Percentiles rank a stretch among this genome's conserved stretches.
These are phyloP conservation scores for Hapsidospora chrysogenum DNA, from an alignment of 495 filamentous ascomycete genomes.

Conservation along the genomic window DNA sequence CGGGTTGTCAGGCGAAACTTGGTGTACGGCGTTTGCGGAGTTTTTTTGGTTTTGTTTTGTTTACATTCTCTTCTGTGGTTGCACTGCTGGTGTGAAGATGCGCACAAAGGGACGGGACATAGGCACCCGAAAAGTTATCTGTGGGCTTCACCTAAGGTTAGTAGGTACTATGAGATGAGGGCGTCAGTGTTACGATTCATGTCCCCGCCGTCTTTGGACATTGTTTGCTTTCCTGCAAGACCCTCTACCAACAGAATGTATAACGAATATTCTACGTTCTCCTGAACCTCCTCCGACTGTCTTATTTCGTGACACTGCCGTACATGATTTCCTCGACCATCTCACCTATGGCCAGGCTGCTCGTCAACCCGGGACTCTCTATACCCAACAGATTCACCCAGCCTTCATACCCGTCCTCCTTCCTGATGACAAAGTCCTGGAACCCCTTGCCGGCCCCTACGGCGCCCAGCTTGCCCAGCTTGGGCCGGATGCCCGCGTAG, in stretches of 20 bases:
- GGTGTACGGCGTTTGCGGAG: background rate
- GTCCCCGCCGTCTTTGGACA: background rate
- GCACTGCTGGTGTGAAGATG: background rate
- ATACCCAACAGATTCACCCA: conserved; percentile 89
- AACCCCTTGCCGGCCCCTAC: conserved; percentile 44
- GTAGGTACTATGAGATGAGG: no score
- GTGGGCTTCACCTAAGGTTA: no score
- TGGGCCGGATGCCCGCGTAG: conserved; percentile 85
- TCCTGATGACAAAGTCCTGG: conserved; percentile 69
- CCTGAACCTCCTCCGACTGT: no score
- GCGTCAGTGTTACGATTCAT: no score
- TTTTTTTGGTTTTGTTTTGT: background rate
- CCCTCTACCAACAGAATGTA: no score
- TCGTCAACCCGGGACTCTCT: conserved; percentile 89
- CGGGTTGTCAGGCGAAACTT: background rate
- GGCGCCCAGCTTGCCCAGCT: conserved; percentile 46
- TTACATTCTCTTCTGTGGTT: background rate
- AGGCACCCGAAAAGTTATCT: no score
- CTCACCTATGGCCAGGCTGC: conserved; percentile 74
- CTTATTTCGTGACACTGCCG: conserved; percentile 9
- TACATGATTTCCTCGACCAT: conserved; percentile 65
- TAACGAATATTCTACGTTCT: no score
- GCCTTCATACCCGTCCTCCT: conserved; percentile 68
- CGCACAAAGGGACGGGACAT: no score
- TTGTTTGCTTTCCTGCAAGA: background rate